Conservation (phyloP, 306 rosid genomes). For the Datisca glomerata region DNA sequence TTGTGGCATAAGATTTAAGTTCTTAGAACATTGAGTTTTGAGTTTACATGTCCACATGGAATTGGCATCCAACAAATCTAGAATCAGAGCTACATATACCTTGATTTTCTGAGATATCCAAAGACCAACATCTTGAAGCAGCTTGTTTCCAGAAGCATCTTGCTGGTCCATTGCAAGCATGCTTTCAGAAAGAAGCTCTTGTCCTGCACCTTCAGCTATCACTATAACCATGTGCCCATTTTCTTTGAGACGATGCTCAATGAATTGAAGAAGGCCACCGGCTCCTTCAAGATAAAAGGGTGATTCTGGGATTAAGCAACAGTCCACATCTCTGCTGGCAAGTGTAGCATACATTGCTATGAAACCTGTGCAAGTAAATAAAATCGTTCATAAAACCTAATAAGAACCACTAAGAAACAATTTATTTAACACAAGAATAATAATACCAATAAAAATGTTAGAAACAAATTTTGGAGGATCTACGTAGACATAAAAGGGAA, state of each 20-base stretch:
- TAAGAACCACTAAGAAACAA: neutral
- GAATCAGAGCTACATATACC: no score
- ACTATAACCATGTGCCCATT: conserved; percentile 73
- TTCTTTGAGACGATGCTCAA: conserved; percentile 48
- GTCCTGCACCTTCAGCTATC: conserved; percentile 73
- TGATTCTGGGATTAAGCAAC: conserved; percentile 74
- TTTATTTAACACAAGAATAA: neutral
- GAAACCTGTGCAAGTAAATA: conserved; percentile 32
- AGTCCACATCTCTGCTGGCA: conserved; percentile 69
- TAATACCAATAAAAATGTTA: no score
- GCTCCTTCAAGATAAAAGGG: conserved; percentile 60
- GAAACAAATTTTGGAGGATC: no score
- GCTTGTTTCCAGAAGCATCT: conserved; percentile 42
- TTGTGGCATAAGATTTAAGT: no score
- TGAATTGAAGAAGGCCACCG: conserved; percentile 49
- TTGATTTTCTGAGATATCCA: conserved; percentile 57
- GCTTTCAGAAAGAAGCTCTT: conserved; percentile 31
- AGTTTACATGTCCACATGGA: no score
- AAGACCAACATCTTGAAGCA: conserved; percentile 49
- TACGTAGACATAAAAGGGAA: no score
- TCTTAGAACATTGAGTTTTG: no score
- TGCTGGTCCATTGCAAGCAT: conserved; percentile 10
- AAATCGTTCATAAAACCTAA: no score
- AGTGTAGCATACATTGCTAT: conserved; percentile 72
- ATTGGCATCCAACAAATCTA: no score